Evolutionary conservation across 768 basidiomycete species (phyloP).

Genomic region (Phaeolepiota aurea): DNA sequence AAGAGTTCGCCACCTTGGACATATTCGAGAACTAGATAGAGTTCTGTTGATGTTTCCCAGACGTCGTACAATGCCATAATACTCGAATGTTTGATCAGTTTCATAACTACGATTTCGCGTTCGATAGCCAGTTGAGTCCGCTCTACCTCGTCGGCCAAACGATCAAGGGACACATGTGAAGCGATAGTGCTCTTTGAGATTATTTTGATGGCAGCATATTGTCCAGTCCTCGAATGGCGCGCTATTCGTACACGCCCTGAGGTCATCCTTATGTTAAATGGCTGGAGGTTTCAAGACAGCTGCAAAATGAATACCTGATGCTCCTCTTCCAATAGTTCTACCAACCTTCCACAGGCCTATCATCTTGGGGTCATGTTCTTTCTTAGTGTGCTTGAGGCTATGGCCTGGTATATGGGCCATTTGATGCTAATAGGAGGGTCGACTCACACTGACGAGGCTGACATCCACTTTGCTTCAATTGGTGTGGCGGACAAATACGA

Average conservation of each 20-base stretch:
- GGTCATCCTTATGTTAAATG: too few relatives aligned
- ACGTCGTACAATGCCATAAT: constrained; percentile 93
- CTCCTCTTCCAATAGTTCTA: constrained; percentile 74
- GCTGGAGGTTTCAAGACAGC: neutral
- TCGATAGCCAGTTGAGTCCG: constrained; percentile 76
- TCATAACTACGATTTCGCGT: constrained; percentile 96
- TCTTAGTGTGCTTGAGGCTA: constrained; percentile 1
- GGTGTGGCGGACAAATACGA: constrained; percentile 18
- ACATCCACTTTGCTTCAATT: too few relatives aligned
- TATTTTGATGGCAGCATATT: constrained; percentile 92
- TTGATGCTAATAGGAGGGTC: too few relatives aligned
- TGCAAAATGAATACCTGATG: constrained; percentile 45
- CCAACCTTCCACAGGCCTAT: constrained; percentile 83
- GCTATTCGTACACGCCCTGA: constrained; percentile 87
- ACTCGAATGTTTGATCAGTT: constrained; percentile 92
- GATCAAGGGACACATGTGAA: constrained; percentile 60
- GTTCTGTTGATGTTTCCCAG: constrained; percentile 86
- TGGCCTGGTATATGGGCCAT: neutral
- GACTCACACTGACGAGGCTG: neutral
- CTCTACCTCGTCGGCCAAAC: constrained; percentile 66
- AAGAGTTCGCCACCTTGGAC: constrained; percentile 93
- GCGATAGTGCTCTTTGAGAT: constrained; percentile 69
- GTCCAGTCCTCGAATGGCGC: constrained; percentile 78
- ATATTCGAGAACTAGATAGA: constrained; percentile 92
- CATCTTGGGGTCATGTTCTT: constrained; percentile 43